phyloP scores from a whole-genome alignment of 805 yeast species.

The Jamesozyma hellenica region DNA sequence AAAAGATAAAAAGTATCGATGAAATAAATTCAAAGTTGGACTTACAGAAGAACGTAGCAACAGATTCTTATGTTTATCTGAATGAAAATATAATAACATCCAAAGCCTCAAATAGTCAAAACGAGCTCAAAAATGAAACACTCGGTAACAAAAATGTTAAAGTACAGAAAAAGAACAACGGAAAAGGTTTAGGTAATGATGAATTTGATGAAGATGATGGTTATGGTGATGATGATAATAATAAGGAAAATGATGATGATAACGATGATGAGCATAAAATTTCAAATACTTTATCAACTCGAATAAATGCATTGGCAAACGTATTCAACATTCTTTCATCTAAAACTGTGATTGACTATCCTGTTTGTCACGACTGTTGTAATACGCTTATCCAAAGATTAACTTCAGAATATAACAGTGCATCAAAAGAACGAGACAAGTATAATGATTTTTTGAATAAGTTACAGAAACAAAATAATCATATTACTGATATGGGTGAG shows the following conservation, averaged over 20 bases:
- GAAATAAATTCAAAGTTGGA: conserved; percentile 22
- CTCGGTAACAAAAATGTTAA: conserved; percentile 9
- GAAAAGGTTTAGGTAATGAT: neutral
- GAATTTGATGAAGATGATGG: conserved; percentile 11
- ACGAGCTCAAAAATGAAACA: conserved; percentile 4
- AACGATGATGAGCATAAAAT: conserved; percentile 15
- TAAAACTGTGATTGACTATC: conserved; percentile 71
- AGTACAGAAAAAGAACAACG: neutral
- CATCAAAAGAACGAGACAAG: conserved; percentile 66
- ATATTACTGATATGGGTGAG: neutral
- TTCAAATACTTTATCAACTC: conserved; percentile 33
- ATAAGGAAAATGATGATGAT: too few species aligned
- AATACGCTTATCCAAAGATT: conserved; percentile 51
- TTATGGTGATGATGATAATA: conserved; percentile 18
- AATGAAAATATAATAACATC: conserved; percentile 8
- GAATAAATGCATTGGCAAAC: conserved; percentile 45
- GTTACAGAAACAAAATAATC: conserved; percentile 40
- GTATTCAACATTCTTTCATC: conserved; percentile 64
- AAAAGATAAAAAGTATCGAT: conserved; percentile 12
- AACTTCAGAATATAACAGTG: conserved; percentile 59
- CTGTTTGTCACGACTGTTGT: conserved; percentile 84
- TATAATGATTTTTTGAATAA: conserved; percentile 66
- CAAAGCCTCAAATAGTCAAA: conserved; percentile 9
- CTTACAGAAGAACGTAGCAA: conserved; percentile 7
- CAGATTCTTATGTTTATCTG: conserved; percentile 23